Evolutionary conservation across 345 rosid genomes (phyloP).

Genomic region (Gossypium mustelinum): DNA sequence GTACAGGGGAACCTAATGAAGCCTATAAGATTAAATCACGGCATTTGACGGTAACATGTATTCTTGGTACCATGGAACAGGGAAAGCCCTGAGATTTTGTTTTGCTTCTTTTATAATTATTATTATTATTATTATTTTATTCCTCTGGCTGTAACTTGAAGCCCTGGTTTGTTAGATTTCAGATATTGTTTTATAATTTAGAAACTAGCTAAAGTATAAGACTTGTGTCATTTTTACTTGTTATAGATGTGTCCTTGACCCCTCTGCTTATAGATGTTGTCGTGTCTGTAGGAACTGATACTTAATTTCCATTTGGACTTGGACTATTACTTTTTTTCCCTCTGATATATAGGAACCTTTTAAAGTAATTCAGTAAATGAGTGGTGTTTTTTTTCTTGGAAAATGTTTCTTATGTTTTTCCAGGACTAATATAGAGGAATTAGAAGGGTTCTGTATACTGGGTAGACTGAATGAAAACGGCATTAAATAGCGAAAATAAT

Average conservation of each 20-base stretch:
- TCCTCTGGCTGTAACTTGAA: conserved; percentile 41
- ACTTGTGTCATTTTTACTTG: conserved; percentile 7
- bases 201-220: conserved; percentile 30
- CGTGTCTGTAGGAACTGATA: conserved; percentile 4
- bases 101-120: background rate
- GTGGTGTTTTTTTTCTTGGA: background rate
- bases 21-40: conserved; percentile 22
- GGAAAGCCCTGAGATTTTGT: conserved; percentile 36
- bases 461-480: background rate
- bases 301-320: conserved; percentile 1
- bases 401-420: background rate
- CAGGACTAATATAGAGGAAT: too few relatives aligned
- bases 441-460: too few relatives aligned
- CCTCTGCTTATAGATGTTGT: background rate
- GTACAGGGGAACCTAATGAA: conserved; percentile 10
- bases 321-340: background rate
- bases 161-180: conserved; percentile 38
- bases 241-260: background rate
- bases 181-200: conserved; percentile 40
- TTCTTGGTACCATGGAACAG: conserved; percentile 27
- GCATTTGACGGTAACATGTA: conserved; percentile 28
- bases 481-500: too few relatives aligned
- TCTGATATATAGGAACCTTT: background rate
- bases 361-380: background rate
- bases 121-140: background rate